Conservation (phyloP, 257 asterid genomes). For the Thymus mandschuricus region DNA sequence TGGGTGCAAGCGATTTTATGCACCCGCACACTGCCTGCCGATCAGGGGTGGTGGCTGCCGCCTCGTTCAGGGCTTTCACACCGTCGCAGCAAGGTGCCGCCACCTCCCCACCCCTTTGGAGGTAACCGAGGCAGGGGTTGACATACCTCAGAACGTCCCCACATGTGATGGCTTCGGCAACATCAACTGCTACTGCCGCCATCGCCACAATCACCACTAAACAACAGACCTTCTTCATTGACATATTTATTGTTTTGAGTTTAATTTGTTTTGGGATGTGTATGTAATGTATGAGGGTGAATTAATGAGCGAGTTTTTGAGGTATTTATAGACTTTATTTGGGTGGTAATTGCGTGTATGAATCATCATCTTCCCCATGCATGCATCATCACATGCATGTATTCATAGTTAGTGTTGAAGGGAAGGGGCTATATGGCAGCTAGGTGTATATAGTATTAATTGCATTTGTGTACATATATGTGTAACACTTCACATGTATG, state of each 20-base stretch:
- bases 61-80: constrained; percentile 19
- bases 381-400: not conserved
- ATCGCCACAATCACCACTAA: not conserved
- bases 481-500: too few relatives aligned
- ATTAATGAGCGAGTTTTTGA: not conserved
- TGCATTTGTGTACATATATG: too few relatives aligned
- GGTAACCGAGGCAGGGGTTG: constrained; percentile 37
- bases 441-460: too few relatives aligned
- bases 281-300: too few relatives aligned
- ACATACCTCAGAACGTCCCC: constrained; percentile 23
- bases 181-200: constrained; percentile 3
- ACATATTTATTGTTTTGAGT: too few relatives aligned
- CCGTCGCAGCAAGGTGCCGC: constrained; percentile 42
- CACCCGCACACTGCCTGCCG: constrained; percentile 42
- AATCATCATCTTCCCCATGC: too few relatives aligned
- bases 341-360: not conserved
- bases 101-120: constrained; percentile 7
- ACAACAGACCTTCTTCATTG: not conserved
- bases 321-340: constrained; percentile 19
- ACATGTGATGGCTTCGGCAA: constrained; percentile 42
- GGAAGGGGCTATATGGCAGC: too few relatives aligned
- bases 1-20: constrained; percentile 24
- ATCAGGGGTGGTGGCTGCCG: constrained; percentile 38
- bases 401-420: too few relatives aligned
- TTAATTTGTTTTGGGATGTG: too few relatives aligned